phyloP scores from a whole-genome alignment of 176 grass and related monocot species.

The Neostapfia colusana region DNA sequence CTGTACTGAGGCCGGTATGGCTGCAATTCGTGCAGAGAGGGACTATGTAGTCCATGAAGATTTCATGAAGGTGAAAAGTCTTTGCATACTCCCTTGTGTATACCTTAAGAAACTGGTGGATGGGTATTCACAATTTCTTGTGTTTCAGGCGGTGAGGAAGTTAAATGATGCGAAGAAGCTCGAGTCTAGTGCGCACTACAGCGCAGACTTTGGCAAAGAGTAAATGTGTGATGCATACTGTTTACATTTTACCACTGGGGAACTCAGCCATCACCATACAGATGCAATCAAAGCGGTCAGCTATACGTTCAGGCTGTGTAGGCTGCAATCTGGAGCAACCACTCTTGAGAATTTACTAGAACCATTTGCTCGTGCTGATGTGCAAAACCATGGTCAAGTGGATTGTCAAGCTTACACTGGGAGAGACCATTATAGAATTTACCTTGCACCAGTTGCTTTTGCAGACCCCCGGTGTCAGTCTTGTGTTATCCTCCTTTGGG shows the following conservation, averaged over 20 bases:
- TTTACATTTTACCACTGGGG: neutral
- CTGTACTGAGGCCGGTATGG: slow-evolving; percentile 98
- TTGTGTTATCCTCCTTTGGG: slow-evolving; percentile 29
- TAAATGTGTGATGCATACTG: slow-evolving; percentile 25
- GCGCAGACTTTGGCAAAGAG: slow-evolving; percentile 88
- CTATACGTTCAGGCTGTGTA: slow-evolving; percentile 1
- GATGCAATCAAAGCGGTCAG: neutral
- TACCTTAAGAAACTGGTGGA: neutral
- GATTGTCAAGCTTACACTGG: slow-evolving; percentile 27
- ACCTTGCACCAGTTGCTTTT: slow-evolving; percentile 25
- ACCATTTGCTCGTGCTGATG: slow-evolving; percentile 1
- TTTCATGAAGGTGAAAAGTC: slow-evolving; percentile 84
- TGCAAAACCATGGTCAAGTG: slow-evolving; percentile 11
- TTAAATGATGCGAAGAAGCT: slow-evolving; percentile 94
- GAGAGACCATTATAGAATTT: slow-evolving; percentile 29
- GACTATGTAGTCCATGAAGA: slow-evolving; percentile 98
- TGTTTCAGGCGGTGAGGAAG: slow-evolving; percentile 79
- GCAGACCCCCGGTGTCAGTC: neutral
- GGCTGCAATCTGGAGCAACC: neutral
- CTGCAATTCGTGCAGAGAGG: slow-evolving; percentile 92
- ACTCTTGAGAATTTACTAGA: neutral
- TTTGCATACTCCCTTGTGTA: slow-evolving; percentile 3
- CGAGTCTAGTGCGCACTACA: slow-evolving; percentile 90
- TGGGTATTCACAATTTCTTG: neutral
- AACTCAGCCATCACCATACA: neutral